Conservation (phyloP, 202 grass and related monocot species). For the Brachypodium distachyon region DNA sequence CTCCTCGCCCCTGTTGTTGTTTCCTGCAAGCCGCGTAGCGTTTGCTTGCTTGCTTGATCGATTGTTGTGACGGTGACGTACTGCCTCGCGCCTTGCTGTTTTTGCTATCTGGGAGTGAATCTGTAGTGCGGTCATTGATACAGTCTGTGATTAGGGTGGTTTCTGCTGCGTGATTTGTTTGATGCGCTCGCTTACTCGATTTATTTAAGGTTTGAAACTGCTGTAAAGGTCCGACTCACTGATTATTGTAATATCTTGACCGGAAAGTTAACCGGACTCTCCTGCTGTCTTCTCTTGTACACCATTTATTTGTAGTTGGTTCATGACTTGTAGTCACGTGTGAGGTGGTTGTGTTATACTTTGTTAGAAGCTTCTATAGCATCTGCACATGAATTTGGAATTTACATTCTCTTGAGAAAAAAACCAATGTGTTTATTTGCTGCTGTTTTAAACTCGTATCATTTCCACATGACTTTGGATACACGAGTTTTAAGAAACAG, state of each 20-base stretch:
- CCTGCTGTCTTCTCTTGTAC: not conserved
- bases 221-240: not conserved
- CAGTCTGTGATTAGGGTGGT: not conserved
- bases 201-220: not conserved
- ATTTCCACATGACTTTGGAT: not conserved
- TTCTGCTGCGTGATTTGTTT: conserved; percentile 1
- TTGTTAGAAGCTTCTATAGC: not conserved
- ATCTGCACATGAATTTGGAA: not conserved
- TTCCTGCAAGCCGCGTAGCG: not conserved
- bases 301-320: not conserved
- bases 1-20: not conserved
- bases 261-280: not conserved
- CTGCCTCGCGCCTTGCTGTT: not conserved
- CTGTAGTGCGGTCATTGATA: not conserved
- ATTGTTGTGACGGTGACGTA: not conserved
- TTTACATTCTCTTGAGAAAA: not conserved
- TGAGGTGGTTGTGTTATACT: too few species aligned
- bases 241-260: not conserved
- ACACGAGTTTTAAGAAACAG: not conserved
- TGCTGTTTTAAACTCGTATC: not conserved
- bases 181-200: not conserved
- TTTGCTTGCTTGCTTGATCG: not conserved
- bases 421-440: not conserved
- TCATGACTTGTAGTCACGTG: not conserved
- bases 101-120: not conserved